phyloP scores from a whole-genome alignment of 2,329 filamentous ascomycete species.

The Neonectria punicea region DNA sequence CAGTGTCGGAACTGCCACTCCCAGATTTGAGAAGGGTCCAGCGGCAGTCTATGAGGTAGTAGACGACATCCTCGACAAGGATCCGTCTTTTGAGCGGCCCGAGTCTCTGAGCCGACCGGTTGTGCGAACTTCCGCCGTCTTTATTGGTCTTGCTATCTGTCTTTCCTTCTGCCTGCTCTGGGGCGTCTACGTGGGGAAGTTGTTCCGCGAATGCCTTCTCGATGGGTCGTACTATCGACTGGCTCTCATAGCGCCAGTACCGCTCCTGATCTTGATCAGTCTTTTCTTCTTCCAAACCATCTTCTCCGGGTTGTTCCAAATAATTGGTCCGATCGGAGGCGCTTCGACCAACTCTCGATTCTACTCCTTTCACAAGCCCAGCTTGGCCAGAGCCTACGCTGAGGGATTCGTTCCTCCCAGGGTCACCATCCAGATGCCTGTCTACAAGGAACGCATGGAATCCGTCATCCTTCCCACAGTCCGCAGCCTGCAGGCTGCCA shows the following conservation, averaged over 20 bases:
- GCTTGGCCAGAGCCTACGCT: conserved; percentile 46
- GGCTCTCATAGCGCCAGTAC: conserved; percentile 48
- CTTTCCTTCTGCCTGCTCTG: conserved; percentile 52
- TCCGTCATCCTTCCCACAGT: conserved; percentile 11
- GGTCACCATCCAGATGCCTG: conserved; percentile 19
- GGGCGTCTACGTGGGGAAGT: conserved; percentile 50
- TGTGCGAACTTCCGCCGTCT: conserved; percentile 27
- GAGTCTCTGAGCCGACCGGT: conserved; percentile 11
- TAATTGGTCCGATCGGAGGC: conserved; percentile 60
- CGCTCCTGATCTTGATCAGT: conserved; percentile 49
- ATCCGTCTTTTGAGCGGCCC: conserved; percentile 1
- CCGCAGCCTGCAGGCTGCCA: conserved; percentile 14
- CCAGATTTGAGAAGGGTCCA: conserved; percentile 6
- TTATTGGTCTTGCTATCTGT: conserved; percentile 51
- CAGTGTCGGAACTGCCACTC: conserved; percentile 8
- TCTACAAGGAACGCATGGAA: conserved; percentile 14
- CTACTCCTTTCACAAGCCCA: conserved; percentile 54
- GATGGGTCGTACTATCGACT: conserved; percentile 52
- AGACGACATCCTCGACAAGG: conserved; percentile 11
- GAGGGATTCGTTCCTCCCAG: conserved; percentile 44
- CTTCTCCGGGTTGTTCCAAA: conserved; percentile 53
- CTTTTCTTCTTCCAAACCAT: conserved; percentile 58
- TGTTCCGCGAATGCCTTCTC: conserved; percentile 52
- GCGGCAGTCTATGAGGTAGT: neutral
- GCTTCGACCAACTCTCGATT: conserved; percentile 56